Conservation (phyloP, 192 early-diverging fungal species). For the Backusella morwellensis region DNA sequence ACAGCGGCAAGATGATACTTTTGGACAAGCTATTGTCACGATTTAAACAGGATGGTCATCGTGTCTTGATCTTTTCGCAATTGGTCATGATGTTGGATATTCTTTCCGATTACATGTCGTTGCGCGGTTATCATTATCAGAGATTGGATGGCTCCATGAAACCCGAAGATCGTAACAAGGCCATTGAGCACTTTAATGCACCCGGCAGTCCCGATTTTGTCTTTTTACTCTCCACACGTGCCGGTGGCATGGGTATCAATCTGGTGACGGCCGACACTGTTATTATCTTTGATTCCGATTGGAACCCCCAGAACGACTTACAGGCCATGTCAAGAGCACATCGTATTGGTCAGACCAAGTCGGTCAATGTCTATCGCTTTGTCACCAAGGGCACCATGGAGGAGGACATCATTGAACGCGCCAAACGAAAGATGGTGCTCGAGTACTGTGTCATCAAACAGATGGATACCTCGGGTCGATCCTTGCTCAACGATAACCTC, state of each 20-base stretch:
- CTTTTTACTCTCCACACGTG: conserved; percentile 95
- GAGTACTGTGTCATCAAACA: conserved; percentile 99
- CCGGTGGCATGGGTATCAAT: conserved; percentile 97
- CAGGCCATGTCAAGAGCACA: conserved; percentile 98
- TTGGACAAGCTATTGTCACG: conserved; percentile 93
- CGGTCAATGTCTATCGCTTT: conserved; percentile 97
- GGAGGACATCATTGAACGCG: conserved; percentile 97
- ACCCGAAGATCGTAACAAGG: conserved; percentile 88
- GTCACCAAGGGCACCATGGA: conserved; percentile 97
- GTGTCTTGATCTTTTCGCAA: conserved; percentile 98
- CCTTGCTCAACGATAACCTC: conserved; percentile 24
- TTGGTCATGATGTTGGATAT: conserved; percentile 98
- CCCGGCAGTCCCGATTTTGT: conserved; percentile 92
- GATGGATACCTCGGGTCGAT: conserved; percentile 56
- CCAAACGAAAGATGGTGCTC: conserved; percentile 99
- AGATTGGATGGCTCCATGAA: conserved; percentile 90
- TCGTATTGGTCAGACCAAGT: conserved; percentile 97
- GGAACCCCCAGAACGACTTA: conserved; percentile 97
- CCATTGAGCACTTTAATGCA: conserved; percentile 98
- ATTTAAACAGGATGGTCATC: conserved; percentile 87
- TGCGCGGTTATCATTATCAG: conserved; percentile 87
- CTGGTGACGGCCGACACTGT: conserved; percentile 96
- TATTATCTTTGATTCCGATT: conserved; percentile 92
- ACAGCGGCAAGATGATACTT: conserved; percentile 98
- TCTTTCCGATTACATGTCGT: conserved; percentile 87